These are phyloP conservation scores for Kalaharituber pfeilii DNA, from an alignment of 2,329 filamentous ascomycete genomes.

Conservation along the genomic window DNA sequence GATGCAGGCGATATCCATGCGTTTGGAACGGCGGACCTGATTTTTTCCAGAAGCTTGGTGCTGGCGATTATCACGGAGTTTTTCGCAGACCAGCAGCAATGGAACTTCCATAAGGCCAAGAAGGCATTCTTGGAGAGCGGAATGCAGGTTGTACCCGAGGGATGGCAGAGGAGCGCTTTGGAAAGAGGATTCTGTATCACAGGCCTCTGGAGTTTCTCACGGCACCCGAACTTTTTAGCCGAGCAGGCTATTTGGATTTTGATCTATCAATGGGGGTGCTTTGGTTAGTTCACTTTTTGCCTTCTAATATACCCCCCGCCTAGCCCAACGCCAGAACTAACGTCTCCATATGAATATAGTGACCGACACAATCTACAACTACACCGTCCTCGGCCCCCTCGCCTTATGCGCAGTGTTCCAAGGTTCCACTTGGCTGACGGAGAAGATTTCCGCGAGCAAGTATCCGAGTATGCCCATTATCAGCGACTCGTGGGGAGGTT, in stretches of 20 bases:
- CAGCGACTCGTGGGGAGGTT: slow-evolving; percentile 71
- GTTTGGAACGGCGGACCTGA: slow-evolving; percentile 30
- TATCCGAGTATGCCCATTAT: slow-evolving; percentile 82
- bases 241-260: slow-evolving; percentile 83
- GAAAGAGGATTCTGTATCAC: slow-evolving; percentile 75
- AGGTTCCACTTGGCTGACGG: slow-evolving; percentile 73
- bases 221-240: slow-evolving; percentile 81
- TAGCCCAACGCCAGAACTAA: no score
- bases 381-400: slow-evolving; percentile 54
- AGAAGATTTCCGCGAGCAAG: slow-evolving; percentile 60
- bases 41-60: slow-evolving; percentile 33
- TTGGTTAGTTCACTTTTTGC: slow-evolving; percentile 22
- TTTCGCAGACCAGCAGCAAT: slow-evolving; percentile 84
- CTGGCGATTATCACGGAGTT: slow-evolving; percentile 47
- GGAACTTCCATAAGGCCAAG: slow-evolving; percentile 77
- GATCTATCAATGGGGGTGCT: slow-evolving; percentile 77
- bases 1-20: slow-evolving; percentile 22
- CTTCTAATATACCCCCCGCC: not conserved
- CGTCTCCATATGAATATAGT: slow-evolving; percentile 26
- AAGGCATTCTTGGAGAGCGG: slow-evolving; percentile 27
- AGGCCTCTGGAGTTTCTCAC: slow-evolving; percentile 69
- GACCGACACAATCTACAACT: slow-evolving; percentile 55
- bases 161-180: slow-evolving; percentile 54
- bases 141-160: slow-evolving; percentile 50
- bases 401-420: slow-evolving; percentile 69